These are phyloP conservation scores for Verticillium nonalfalfae DNA, from an alignment of 2,329 filamentous ascomycete species.

Conservation along the genomic window DNA sequence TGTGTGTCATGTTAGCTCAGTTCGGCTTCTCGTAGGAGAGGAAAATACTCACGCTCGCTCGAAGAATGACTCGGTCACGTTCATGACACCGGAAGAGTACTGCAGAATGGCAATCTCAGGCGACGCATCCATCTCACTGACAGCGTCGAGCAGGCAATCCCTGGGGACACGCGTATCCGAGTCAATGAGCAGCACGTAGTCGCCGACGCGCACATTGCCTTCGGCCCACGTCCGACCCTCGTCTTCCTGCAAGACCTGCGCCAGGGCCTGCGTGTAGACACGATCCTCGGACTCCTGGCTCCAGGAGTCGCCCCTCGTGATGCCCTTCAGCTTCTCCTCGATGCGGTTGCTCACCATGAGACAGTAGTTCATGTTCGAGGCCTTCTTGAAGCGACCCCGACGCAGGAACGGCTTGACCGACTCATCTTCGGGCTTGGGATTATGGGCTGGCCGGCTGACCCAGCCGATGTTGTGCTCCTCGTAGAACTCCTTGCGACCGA, in stretches of 20 bases:
- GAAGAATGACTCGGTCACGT: constrained; percentile 65
- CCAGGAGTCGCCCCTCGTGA: constrained; percentile 30
- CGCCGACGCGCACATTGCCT: constrained; percentile 50
- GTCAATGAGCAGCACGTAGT: constrained; percentile 61
- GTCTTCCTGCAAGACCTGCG: constrained; percentile 40
- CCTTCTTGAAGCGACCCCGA: constrained; percentile 59
- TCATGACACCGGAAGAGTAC: constrained; percentile 70
- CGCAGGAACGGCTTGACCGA: constrained; percentile 44
- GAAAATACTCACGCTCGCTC: constrained; percentile 45
- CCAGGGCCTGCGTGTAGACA: constrained; percentile 37
- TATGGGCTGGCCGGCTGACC: constrained; percentile 44
- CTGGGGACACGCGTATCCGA: constrained; percentile 63
- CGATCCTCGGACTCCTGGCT: constrained; percentile 31
- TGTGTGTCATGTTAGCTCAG: constrained; percentile 20
- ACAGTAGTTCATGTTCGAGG: constrained; percentile 63
- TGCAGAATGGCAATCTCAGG: constrained; percentile 68
- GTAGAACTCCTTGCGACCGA: constrained; percentile 47
- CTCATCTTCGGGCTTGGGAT: constrained; percentile 18
- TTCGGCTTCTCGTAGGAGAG: neutral
- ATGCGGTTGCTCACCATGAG: constrained; percentile 48
- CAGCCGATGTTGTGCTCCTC: constrained; percentile 52
- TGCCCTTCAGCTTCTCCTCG: constrained; percentile 40
- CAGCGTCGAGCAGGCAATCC: constrained; percentile 64
- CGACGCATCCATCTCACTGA: constrained; percentile 63
- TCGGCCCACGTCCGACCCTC: constrained; percentile 48